Evolutionary conservation across 2,329 filamentous ascomycete genomes (phyloP).

Genomic region (Aspergillus pseudoterreus): DNA sequence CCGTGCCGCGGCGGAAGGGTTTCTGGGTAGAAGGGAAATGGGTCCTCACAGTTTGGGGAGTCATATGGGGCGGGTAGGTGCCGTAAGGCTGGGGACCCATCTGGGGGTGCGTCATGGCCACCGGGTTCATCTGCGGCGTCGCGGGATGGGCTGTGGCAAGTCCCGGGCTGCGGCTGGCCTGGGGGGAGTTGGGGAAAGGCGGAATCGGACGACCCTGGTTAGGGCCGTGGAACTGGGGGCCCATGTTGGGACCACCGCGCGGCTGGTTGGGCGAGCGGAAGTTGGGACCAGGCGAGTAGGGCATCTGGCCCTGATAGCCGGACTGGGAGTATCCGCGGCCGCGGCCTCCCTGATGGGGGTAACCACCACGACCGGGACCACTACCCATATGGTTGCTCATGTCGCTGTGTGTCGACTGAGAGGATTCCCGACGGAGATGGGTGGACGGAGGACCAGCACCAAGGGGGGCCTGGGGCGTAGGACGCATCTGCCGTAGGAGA

Average conservation of each 20-base stretch:
- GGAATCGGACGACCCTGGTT: slow-evolving; percentile 40
- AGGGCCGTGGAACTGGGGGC: slow-evolving; percentile 47
- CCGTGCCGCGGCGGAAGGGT: slow-evolving; percentile 27
- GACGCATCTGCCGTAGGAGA: slow-evolving; percentile 57
- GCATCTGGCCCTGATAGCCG: slow-evolving; percentile 50
- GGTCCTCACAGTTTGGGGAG: slow-evolving; percentile 59
- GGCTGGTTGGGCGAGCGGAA: slow-evolving; percentile 52
- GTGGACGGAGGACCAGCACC: slow-evolving; percentile 62
- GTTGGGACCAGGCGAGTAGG: slow-evolving; percentile 52
- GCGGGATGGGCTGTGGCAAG: slow-evolving; percentile 63
- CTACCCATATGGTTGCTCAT: slow-evolving; percentile 41
- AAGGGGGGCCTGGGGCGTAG: slow-evolving; percentile 60
- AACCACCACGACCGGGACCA: slow-evolving; percentile 54
- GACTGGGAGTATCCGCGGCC: slow-evolving; percentile 55
- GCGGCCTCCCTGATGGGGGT: slow-evolving; percentile 51
- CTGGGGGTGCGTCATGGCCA: slow-evolving; percentile 63
- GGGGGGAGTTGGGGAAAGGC: slow-evolving; percentile 61
- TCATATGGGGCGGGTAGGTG: slow-evolving; percentile 55
- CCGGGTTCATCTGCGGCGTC: slow-evolving; percentile 67
- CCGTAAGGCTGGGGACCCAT: slow-evolving; percentile 60
- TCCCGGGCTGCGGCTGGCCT: slow-evolving; percentile 62
- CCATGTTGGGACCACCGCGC: slow-evolving; percentile 50
- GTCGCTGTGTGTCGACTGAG: slow-evolving; percentile 75
- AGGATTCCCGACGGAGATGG: slow-evolving; percentile 82
- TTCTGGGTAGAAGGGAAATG: slow-evolving; percentile 37